Percentiles rank a stretch among this genome's conserved stretches.
phyloP scores from a whole-genome alignment of 805 yeast species.

The Myxozyma sirexii region DNA sequence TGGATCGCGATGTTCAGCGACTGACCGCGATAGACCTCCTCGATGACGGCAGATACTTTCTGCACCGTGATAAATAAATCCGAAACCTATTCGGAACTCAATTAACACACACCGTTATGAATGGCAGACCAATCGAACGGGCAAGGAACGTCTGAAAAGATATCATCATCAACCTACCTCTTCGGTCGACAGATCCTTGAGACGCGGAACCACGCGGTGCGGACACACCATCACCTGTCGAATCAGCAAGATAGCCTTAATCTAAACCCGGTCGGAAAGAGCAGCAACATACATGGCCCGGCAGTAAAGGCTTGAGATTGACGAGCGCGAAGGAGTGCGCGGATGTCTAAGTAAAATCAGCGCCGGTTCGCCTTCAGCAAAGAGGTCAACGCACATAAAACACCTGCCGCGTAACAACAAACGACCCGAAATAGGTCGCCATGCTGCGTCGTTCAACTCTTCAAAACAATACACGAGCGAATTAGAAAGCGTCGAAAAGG shows the following conservation, averaged over 20 bases:
- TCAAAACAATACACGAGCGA: neutral
- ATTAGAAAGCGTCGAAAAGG: neutral
- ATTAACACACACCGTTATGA: neutral
- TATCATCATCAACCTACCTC: slow-evolving; percentile 48
- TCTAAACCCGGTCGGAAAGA: neutral
- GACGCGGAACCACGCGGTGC: slow-evolving; percentile 61
- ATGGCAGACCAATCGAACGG: neutral
- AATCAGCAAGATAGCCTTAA: neutral
- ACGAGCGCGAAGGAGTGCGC: slow-evolving; percentile 80
- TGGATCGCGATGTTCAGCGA: slow-evolving; percentile 89
- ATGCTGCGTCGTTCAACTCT: slow-evolving; percentile 2
- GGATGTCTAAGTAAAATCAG: slow-evolving; percentile 49
- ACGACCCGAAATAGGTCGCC: slow-evolving; percentile 35
- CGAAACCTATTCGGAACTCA: slow-evolving; percentile 32
- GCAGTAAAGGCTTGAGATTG: slow-evolving; percentile 86
- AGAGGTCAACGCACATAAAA: slow-evolving; percentile 28
- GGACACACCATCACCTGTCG: slow-evolving; percentile 71
- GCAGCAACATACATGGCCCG: slow-evolving; percentile 70
- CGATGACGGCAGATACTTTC: slow-evolving; percentile 67
- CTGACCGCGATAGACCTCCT: slow-evolving; percentile 71
- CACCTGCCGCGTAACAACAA: slow-evolving; percentile 37
- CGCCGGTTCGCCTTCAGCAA: neutral
- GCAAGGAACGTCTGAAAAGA: neutral
- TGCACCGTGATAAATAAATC: slow-evolving; percentile 83
- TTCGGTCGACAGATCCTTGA: slow-evolving; percentile 69